A percentile compares a stretch with the other conserved stretches of the same genome.
Evolutionary conservation across 2,329 filamentous ascomycete genomes (phyloP).

Genomic region (Fusarium nematophilum): DNA sequence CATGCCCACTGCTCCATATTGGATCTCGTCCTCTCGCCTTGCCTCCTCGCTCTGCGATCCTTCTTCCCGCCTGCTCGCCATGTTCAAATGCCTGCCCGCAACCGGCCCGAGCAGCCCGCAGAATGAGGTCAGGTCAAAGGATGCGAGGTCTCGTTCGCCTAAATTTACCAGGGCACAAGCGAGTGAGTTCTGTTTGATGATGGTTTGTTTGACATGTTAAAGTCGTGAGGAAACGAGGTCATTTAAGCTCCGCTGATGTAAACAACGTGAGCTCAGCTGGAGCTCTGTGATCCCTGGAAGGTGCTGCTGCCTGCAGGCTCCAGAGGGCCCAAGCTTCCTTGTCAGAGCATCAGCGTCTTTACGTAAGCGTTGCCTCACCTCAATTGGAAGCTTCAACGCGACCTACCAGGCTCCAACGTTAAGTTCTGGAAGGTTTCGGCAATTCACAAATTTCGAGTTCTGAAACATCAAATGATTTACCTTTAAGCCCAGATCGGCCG

Average conservation of each 20-base stretch:
- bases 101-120: background rate
- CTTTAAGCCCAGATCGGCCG: no score
- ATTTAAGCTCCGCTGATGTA: slow-evolving; percentile 6
- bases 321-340: slow-evolving; percentile 21
- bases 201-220: background rate
- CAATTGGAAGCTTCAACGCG: no score
- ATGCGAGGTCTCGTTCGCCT: background rate
- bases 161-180: background rate
- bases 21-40: slow-evolving; percentile 61
- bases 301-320: slow-evolving; percentile 32
- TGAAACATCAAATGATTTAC: no score
- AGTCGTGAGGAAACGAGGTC: background rate
- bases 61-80: slow-evolving; percentile 12
- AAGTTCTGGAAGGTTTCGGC: no score
- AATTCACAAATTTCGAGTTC: no score
- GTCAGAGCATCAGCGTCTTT: background rate
- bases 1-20: slow-evolving; percentile 58
- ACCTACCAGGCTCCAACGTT: no score
- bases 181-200: background rate
- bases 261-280: slow-evolving; percentile 12
- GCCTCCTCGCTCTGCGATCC: slow-evolving; percentile 50
- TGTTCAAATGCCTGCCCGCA: slow-evolving; percentile 7
- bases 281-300: slow-evolving; percentile 17
- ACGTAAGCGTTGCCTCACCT: background rate
- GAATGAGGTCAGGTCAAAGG: background rate